Conservation (phyloP, 2,329 filamentous ascomycete genomes). For the Penicillium sp. region DNA sequence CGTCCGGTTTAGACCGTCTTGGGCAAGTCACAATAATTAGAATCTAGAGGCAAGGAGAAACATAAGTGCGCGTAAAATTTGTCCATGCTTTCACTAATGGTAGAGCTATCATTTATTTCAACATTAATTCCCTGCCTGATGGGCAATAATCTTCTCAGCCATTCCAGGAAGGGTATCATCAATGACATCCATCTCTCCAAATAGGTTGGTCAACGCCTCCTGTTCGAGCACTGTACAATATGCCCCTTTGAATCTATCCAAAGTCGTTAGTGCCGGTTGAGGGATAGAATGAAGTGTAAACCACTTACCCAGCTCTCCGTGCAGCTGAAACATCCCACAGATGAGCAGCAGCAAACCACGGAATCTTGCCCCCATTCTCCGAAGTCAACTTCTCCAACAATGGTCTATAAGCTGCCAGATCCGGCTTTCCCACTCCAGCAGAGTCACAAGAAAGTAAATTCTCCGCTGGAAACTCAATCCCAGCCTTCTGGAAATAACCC, state of each 20-base stretch:
- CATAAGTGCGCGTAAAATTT: not conserved
- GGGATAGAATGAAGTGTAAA: not conserved
- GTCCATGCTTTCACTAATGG: not conserved
- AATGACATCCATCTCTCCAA: constrained; percentile 33
- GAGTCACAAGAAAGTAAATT: constrained; percentile 30
- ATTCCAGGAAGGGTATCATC: constrained; percentile 25
- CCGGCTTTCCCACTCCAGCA: constrained; percentile 29
- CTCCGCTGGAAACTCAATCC: constrained; percentile 23
- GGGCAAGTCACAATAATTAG: not conserved
- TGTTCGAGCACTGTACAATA: constrained; percentile 26
- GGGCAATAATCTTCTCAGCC: constrained; percentile 31
- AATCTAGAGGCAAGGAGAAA: too few relatives aligned
- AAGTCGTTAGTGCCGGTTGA: not conserved
- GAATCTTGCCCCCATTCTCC: constrained; percentile 17
- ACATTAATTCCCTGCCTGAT: constrained; percentile 6
- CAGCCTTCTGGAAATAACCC: constrained; percentile 27
- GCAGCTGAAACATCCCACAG: constrained; percentile 34
- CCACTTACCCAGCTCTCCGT: constrained; percentile 24
- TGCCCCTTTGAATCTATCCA: constrained; percentile 26
- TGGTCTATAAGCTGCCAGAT: constrained; percentile 24
- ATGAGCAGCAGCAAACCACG: constrained; percentile 34
- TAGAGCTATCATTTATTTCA: not conserved
- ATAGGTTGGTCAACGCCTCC: constrained; percentile 25
- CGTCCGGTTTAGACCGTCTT: not conserved
- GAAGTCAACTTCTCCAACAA: constrained; percentile 21